Conservation (phyloP, 2,329 filamentous ascomycete species). For the Hypocreales sp. region DNA sequence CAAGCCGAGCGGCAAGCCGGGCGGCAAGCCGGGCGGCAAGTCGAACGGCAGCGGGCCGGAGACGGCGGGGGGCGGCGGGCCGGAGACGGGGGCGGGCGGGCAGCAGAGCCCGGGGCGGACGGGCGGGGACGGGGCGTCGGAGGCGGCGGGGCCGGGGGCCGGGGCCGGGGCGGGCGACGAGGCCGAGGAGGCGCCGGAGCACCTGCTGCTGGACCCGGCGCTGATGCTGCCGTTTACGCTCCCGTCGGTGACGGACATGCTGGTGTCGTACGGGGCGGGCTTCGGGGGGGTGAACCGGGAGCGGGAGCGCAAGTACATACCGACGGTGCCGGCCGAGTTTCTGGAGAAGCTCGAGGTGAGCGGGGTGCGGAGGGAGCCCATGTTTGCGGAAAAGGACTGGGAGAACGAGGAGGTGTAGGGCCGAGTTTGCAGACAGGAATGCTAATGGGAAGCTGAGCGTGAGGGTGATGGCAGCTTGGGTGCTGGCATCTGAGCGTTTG, state of each 20-base stretch:
- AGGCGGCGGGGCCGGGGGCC: too few species aligned
- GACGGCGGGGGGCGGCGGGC: slow-evolving; percentile 19
- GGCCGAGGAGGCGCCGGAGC: slow-evolving; percentile 51
- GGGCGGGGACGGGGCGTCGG: slow-evolving; percentile 19
- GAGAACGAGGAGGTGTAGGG: slow-evolving; percentile 44
- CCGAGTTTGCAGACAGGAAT: too few species aligned
- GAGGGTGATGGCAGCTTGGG: too few species aligned
- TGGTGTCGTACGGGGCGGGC: slow-evolving; percentile 85
- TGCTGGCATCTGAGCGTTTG: not conserved
- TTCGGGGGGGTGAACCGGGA: slow-evolving; percentile 88
- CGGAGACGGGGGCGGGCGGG: too few species aligned
- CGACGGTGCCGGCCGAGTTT: slow-evolving; percentile 87
- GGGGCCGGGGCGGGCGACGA: too few species aligned
- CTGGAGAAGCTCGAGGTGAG: slow-evolving; percentile 65
- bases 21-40: too few species aligned
- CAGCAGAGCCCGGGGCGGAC: slow-evolving; percentile 23
- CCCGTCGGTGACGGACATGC: slow-evolving; percentile 93
- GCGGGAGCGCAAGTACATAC: slow-evolving; percentile 86
- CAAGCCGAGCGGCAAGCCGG: too few species aligned
- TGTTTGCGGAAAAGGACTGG: slow-evolving; percentile 50
- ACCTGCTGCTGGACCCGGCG: slow-evolving; percentile 73
- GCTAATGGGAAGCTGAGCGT: too few species aligned
- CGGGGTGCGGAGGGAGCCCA: slow-evolving; percentile 34
- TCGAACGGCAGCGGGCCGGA: slow-evolving; percentile 27
- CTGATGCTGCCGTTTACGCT: slow-evolving; percentile 91